Base-by-base conservation (phyloP, 768 basidiomycete species). In the Russula sp. region DNA sequence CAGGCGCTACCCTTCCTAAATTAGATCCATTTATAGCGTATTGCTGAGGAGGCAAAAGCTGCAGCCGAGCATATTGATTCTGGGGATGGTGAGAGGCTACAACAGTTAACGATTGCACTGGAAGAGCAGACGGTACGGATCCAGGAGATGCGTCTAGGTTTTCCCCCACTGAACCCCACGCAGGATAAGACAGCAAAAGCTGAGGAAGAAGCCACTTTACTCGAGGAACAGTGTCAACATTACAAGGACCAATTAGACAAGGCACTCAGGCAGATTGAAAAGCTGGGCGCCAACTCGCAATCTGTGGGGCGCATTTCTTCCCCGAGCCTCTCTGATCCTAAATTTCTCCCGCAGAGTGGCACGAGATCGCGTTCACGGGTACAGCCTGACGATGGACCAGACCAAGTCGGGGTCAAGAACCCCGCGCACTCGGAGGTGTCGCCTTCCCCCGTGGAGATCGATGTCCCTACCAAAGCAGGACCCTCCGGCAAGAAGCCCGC, bases 11-110 rank as follows among this genome's bases (percentile, higher is more conserved):
- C 35, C 8, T 45, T 35, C 25, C 25, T 32, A 34, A 54, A 8
- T 25, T 38, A 47, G 14, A 25, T 25, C 9, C 32, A 25, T 13
- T 35, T 14, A 36, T 22, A 60, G 59, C 59, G 45, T 34, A 55
- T 60, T 43, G 52, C 53, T 10, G 51, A 53, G 43, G 45, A 53
- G 61, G 34, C 55, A 20, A 63, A 47, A 16, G 35, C 42, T 39
- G 43, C 25, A n/a, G 39, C 42, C 35, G 61, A 58, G 35, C 42
- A 52, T 34, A 25, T n/a, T 39, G 50, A 38, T 25, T 47, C 73
- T 14, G 74, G 76, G 46, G 70, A 73, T 47, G 70, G 71, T 38
- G 52, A 57, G 48, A 70, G 69, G 63, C 3, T 72, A 10, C 68
- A 70, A 45, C 69, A 70, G 50, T 70, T 70, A 62, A 71, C 70